A percentile compares a stretch with the other conserved stretches of the same genome.
phyloP scores from a whole-genome alignment of 805 yeast species.

The Yamadazyma takamatsuzukensis region DNA sequence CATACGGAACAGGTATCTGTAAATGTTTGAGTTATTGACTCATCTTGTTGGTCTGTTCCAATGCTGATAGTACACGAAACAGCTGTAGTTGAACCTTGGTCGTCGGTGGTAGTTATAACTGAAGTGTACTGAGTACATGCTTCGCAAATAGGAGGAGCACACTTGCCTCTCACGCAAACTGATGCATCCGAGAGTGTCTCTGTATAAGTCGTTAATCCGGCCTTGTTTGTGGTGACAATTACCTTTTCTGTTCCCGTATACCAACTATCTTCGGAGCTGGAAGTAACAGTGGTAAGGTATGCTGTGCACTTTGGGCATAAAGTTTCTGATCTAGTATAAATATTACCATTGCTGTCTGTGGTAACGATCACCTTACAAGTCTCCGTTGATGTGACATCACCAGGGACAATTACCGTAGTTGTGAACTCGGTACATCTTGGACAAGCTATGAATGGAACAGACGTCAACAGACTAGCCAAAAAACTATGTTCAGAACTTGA shows the following conservation, averaged over 20 bases:
- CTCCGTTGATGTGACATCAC: slow-evolving; percentile 5
- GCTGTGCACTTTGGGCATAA: slow-evolving; percentile 7
- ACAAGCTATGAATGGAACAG: too few species aligned
- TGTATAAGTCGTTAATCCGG: slow-evolving; percentile 8
- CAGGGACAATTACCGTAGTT: too few species aligned
- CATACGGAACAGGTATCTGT: too few species aligned
- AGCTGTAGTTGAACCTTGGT: too few species aligned
- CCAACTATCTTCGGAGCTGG: slow-evolving; percentile 6
- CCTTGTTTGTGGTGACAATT: slow-evolving; percentile 11
- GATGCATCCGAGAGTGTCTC: too few species aligned
- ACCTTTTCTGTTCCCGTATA: slow-evolving; percentile 11
- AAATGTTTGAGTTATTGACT: too few species aligned
- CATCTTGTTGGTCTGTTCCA: too few species aligned
- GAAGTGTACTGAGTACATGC: slow-evolving; percentile 15
- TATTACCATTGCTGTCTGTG: not conserved
- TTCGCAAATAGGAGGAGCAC: slow-evolving; percentile 10
- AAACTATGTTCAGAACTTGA: too few species aligned
- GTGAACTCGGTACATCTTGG: not conserved
- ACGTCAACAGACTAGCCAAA: too few species aligned
- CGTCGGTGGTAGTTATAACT: slow-evolving; percentile 11
- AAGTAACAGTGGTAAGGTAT: slow-evolving; percentile 4
- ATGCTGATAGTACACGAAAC: too few species aligned
- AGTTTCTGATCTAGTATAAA: slow-evolving; percentile 12
- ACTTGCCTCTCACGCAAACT: too few species aligned
- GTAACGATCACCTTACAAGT: slow-evolving; percentile 3